Percentiles rank a stretch among this genome's conserved stretches.
Evolutionary conservation across 441 rosid species (phyloP).

Genomic region (Aquilaria agallochum): DNA sequence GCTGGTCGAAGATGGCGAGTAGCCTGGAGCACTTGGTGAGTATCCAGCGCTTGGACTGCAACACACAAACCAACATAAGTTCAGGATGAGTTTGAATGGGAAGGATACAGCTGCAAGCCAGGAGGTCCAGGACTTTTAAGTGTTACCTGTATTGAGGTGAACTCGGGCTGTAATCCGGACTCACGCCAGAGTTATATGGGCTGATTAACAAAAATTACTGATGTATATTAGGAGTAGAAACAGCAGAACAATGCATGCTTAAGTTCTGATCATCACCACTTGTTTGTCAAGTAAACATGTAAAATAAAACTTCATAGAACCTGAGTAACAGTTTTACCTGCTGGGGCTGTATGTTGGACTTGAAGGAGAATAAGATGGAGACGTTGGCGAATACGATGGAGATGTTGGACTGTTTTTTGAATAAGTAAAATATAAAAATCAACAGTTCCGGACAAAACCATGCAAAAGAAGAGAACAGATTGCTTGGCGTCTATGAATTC

Average conservation of each 20-base stretch:
- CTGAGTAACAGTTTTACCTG: conserved; percentile 44
- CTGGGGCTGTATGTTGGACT: conserved; percentile 94
- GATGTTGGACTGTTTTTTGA: conserved; percentile 69
- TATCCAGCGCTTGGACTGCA: conserved; percentile 88
- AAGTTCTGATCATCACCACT: no score
- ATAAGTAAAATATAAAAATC: conserved; percentile 5
- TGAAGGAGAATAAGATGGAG: conserved; percentile 94
- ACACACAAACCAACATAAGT: not conserved
- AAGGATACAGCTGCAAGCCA: no score
- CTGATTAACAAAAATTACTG: conserved; percentile 31
- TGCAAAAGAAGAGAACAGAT: no score
- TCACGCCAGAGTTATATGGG: conserved; percentile 79
- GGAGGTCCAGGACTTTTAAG: not conserved
- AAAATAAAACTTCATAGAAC: not conserved
- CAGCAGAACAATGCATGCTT: no score
- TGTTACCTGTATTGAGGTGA: conserved; percentile 74
- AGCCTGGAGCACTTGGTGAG: conserved; percentile 92
- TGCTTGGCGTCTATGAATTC: no score
- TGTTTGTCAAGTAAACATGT: no score
- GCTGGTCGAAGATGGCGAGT: conserved; percentile 92
- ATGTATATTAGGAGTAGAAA: not conserved
- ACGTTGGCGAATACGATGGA: conserved; percentile 93
- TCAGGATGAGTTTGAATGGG: no score
- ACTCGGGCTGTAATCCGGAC: conserved; percentile 89
- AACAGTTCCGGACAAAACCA: no score